Evolutionary conservation across 495 filamentous ascomycete species (phyloP).

Genomic region (Xylaria sp.): DNA sequence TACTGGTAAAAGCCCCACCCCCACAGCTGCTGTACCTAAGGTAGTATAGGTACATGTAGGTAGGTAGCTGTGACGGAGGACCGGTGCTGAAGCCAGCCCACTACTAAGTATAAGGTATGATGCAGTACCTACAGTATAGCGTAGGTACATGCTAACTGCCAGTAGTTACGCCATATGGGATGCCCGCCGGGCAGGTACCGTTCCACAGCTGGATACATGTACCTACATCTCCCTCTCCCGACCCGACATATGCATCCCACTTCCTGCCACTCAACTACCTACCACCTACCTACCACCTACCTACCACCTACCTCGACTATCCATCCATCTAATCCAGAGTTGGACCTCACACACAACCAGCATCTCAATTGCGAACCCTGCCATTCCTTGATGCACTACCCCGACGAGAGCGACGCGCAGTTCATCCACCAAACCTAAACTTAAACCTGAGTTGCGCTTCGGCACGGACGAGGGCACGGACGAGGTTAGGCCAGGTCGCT

Average conservation of each 20-base stretch:
- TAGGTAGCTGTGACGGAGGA: too few relatives aligned
- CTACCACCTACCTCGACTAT: neutral
- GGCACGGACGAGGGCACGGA: neutral
- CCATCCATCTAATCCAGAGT: neutral
- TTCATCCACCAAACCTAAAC: neutral
- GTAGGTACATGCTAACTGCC: too few relatives aligned
- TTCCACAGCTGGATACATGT: too few relatives aligned
- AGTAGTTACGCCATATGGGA: too few relatives aligned
- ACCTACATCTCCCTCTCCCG: too few relatives aligned
- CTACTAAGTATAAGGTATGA: too few relatives aligned
- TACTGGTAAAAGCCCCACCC: too few relatives aligned
- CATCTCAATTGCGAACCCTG: neutral
- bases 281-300: neutral
- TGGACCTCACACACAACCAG: neutral
- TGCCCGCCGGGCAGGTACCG: too few relatives aligned
- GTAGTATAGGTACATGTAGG: too few relatives aligned
- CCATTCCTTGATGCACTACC: neutral
- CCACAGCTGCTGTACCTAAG: too few relatives aligned
- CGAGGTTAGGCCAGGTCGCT: conserved; percentile 7
- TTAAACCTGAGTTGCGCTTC: neutral
- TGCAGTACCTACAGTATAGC: too few relatives aligned
- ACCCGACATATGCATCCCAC: conserved; percentile 1
- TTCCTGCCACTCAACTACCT: neutral
- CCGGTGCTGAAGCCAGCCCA: too few relatives aligned
- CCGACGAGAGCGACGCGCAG: neutral